These are phyloP conservation scores for Maudiozyma bulderi DNA, from an alignment of 805 yeast species.

Conservation along the genomic window DNA sequence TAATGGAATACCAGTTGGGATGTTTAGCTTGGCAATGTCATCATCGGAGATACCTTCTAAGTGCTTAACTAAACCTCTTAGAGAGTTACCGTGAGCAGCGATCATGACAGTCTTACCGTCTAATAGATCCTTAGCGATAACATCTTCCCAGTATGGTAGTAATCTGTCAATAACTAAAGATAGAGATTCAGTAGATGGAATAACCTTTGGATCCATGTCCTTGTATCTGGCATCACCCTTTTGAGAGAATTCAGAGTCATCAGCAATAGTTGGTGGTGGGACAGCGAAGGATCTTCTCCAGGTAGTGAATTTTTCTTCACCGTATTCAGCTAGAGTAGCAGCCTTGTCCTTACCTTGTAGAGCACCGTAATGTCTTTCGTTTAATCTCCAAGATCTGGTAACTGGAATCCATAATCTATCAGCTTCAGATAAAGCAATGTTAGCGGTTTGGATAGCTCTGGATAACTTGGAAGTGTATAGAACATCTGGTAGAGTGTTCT, in stretches of 20 bases:
- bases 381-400: slow-evolving; percentile 93
- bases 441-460: slow-evolving; percentile 95
- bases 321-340: slow-evolving; percentile 76
- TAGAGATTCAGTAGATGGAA: slow-evolving; percentile 92
- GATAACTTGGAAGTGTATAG: slow-evolving; percentile 84
- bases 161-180: slow-evolving; percentile 91
- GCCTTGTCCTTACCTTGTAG: slow-evolving; percentile 98
- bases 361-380: slow-evolving; percentile 99
- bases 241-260: slow-evolving; percentile 74
- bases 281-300: slow-evolving; percentile 97
- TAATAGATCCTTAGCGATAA: slow-evolving; percentile 73
- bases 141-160: slow-evolving; percentile 95
- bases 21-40: slow-evolving; percentile 88
- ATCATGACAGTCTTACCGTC: slow-evolving; percentile 82
- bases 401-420: slow-evolving; percentile 88
- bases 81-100: slow-evolving; percentile 98
- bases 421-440: slow-evolving; percentile 81
- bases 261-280: slow-evolving; percentile 87
- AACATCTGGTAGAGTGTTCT: slow-evolving; percentile 76
- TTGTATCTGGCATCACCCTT: slow-evolving; percentile 75
- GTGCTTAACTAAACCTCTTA: slow-evolving; percentile 93
- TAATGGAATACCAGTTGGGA: slow-evolving; percentile 97
- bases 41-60: slow-evolving; percentile 87
- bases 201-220: slow-evolving; percentile 71
- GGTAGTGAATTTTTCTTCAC: slow-evolving; percentile 86